Percentiles rank a stretch among this genome's conserved stretches.
Conservation (phyloP, 495 filamentous ascomycete genomes). For the Sabuloglossum arenarium region DNA sequence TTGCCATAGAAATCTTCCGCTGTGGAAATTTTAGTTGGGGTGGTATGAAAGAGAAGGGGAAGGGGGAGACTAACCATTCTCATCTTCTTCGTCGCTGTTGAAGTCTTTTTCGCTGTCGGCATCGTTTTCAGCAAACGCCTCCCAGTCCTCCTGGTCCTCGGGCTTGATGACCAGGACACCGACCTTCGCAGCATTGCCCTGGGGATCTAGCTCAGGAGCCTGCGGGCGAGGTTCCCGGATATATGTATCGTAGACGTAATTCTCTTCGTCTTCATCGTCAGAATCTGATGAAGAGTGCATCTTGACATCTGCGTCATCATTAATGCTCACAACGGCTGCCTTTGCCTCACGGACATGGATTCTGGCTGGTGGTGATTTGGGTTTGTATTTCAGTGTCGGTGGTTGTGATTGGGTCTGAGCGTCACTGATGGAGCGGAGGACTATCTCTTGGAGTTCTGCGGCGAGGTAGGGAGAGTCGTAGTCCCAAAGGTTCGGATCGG, state of each 20-base stretch:
- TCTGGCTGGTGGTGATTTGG: neutral
- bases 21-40: constrained; percentile 14
- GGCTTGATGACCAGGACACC: constrained; percentile 37
- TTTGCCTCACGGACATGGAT: neutral
- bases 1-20: constrained; percentile 45
- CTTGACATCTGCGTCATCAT: neutral
- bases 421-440: constrained; percentile 15
- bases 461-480: constrained; percentile 24
- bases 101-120: constrained; percentile 31
- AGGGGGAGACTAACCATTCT: constrained; percentile 25
- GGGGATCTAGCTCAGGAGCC: constrained; percentile 6
- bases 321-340: neutral
- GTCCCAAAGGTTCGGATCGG: constrained; percentile 18
- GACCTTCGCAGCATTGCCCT: constrained; percentile 17
- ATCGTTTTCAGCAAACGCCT: constrained; percentile 29
- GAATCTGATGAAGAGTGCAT: neutral
- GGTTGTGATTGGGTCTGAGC: neutral
- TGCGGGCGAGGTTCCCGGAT: constrained; percentile 22
- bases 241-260: constrained; percentile 45
- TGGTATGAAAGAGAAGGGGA: neutral
- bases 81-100: constrained; percentile 40
- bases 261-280: constrained; percentile 20
- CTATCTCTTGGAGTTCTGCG: constrained; percentile 24
- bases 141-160: constrained; percentile 37
- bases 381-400: constrained; percentile 10